Evolutionary conservation across 805 yeast genomes (phyloP), one percentile per base, ranked within the genome.

Genomic region (Candida rishiriensis): DNA sequence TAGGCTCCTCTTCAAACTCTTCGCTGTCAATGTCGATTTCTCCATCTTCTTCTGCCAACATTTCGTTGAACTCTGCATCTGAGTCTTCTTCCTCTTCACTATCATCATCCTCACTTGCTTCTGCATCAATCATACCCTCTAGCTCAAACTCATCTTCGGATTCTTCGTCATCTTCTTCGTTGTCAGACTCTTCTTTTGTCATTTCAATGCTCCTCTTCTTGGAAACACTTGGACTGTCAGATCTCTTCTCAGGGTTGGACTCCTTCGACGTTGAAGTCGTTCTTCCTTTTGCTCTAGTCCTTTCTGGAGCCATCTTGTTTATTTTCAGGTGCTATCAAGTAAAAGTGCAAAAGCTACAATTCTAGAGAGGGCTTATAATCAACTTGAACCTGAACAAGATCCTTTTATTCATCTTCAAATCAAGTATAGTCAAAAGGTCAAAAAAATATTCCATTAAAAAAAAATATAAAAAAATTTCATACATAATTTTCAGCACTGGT

Each of bases 31-130:
- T 53, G 3, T 63, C 72, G 10, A 60, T 71, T 16, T 66, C 61
- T 3, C 48, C 64, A 28, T 57, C 57, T 2, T 57, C 60, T 36
- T 48, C 57, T 8, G 78, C 85, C 35, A 83, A 59, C n/a, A 84
- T 66, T 40, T 68, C 64, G 55, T 83, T 81, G 47, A 82, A 69
- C 54, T 83, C 89, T 5, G 75, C 83, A 50, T 82, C 88, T 8
- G 78, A 73, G 48, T 78, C 83, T 8, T 59, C 70, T 2, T 65
- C 73, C 18, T 64, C 63, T 7, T 49, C 64, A 1, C 53, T 61
- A 15, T 40, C 55, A 2, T 41, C 53, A 12, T 54, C 60, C n/a
- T 70, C 78, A 43, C 69, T 63, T 10, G 64, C 69, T 42, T 61
- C 73, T n/a, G 56, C 68, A 51, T 73, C 76, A 18, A 75, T 57